Conservation (phyloP, 2,329 filamentous ascomycete species). For the Thelonectria olida region DNA sequence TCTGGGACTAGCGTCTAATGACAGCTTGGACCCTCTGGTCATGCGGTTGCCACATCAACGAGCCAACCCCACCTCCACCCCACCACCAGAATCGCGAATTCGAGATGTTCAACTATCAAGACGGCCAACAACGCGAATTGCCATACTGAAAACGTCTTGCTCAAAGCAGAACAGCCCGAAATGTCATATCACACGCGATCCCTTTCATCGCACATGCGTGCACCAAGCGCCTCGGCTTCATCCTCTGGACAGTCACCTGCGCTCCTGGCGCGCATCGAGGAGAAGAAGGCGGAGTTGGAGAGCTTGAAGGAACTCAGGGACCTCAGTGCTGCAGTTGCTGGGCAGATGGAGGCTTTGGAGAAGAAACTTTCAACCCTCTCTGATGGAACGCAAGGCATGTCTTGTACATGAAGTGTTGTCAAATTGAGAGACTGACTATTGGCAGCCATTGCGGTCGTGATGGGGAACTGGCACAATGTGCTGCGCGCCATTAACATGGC, state of each 20-base stretch:
- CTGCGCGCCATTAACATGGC: constrained; percentile 87
- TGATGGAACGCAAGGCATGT: constrained; percentile 80
- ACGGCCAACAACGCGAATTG: constrained; percentile 6
- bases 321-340: constrained; percentile 79
- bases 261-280: constrained; percentile 79
- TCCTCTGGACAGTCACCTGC: constrained; percentile 72
- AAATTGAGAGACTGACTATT: constrained; percentile 32
- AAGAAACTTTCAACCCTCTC: constrained; percentile 81
- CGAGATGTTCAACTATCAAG: constrained; percentile 16
- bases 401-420: background rate
- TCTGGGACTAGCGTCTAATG: constrained; percentile 37
- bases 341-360: constrained; percentile 84
- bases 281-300: constrained; percentile 86
- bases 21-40: constrained; percentile 37
- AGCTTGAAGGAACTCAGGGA: constrained; percentile 81
- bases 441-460: constrained; percentile 81
- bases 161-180: background rate
- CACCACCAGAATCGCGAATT: constrained; percentile 36
- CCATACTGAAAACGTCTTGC: background rate
- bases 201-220: constrained; percentile 73
- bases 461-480: constrained; percentile 90
- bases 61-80: constrained; percentile 32
- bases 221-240: constrained; percentile 61
- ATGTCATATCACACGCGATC: constrained; percentile 68
- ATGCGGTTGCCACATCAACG: constrained; percentile 33